A percentile compares a stretch with the other conserved stretches of the same genome.
Evolutionary conservation across 2,329 filamentous ascomycete genomes (phyloP).

Genomic region (Xylaria sp.): DNA sequence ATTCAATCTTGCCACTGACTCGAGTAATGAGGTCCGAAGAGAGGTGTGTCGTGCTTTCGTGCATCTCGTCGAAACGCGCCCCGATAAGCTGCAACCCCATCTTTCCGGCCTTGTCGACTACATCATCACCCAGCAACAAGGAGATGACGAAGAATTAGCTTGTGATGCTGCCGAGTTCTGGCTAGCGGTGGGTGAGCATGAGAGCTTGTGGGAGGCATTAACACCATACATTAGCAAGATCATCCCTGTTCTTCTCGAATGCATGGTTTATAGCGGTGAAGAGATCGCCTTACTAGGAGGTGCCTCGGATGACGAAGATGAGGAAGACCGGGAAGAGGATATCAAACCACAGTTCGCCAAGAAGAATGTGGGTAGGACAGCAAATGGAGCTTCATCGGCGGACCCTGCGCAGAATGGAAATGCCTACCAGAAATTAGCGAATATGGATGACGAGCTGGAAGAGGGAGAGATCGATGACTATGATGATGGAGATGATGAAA

Average conservation of each 20-base stretch:
- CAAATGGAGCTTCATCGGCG: slow-evolving; percentile 64
- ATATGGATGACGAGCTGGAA: slow-evolving; percentile 79
- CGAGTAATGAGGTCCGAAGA: slow-evolving; percentile 83
- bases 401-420: slow-evolving; percentile 65
- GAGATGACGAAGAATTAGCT: slow-evolving; percentile 87
- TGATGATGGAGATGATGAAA: slow-evolving; percentile 79
- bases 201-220: slow-evolving; percentile 79
- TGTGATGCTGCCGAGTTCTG: slow-evolving; percentile 98
- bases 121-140: slow-evolving; percentile 88
- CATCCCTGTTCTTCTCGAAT: slow-evolving; percentile 88
- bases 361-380: slow-evolving; percentile 67
- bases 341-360: slow-evolving; percentile 94
- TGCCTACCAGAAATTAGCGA: slow-evolving; percentile 64
- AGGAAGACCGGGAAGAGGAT: slow-evolving; percentile 89
- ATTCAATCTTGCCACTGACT: slow-evolving; percentile 82
- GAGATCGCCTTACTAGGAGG: slow-evolving; percentile 87
- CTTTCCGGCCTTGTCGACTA: slow-evolving; percentile 91
- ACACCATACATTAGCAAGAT: slow-evolving; percentile 84
- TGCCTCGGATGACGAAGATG: slow-evolving; percentile 88
- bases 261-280: slow-evolving; percentile 97
- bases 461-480: slow-evolving; percentile 88
- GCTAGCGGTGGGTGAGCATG: slow-evolving; percentile 91
- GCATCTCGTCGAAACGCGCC: slow-evolving; percentile 87
- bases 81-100: slow-evolving; percentile 90
- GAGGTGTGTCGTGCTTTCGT: slow-evolving; percentile 96